Evolutionary conservation across 768 basidiomycete genomes (phyloP).

Genomic region (Rhizopogon rudus): DNA sequence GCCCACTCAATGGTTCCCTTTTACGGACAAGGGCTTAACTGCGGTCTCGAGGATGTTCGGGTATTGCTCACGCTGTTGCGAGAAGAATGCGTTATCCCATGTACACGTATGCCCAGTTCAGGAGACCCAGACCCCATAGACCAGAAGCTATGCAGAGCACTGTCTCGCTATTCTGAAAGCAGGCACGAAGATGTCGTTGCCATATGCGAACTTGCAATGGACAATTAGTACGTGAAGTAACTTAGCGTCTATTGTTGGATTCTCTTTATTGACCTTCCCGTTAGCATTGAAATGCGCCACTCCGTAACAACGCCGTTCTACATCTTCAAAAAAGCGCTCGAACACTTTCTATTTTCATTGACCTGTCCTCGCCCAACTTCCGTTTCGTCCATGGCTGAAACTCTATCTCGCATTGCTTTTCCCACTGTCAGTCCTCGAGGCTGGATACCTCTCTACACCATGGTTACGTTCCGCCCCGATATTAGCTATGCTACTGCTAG

Average conservation of each 20-base stretch:
- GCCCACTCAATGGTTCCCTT: conserved; percentile 99
- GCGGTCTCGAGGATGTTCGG: conserved; percentile 95
- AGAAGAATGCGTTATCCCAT: conserved; percentile 59
- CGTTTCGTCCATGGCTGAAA: conserved; percentile 40
- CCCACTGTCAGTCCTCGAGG: conserved; percentile 56
- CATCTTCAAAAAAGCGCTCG: conserved; percentile 72
- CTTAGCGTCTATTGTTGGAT: conserved; percentile 17
- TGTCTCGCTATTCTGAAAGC: conserved; percentile 74
- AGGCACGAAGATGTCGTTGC: conserved; percentile 87
- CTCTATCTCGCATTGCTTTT: conserved; percentile 50
- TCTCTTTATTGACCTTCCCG: conserved; percentile 16
- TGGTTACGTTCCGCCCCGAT: conserved; percentile 97
- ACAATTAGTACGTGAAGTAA: conserved; percentile 80
- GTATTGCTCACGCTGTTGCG: conserved; percentile 74
- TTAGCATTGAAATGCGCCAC: conserved; percentile 92
- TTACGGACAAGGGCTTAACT: conserved; percentile 96
- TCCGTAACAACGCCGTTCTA: conserved; percentile 80
- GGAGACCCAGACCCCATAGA: conserved; percentile 35
- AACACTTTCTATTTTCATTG: conserved; percentile 66
- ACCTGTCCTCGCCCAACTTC: conserved; percentile 46
- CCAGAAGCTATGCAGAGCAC: conserved; percentile 55
- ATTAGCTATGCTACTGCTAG: conserved; percentile 84
- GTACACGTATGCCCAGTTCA: conserved; percentile 24
- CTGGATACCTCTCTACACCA: conserved; percentile 93
- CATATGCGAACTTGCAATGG: conserved; percentile 89